Evolutionary conservation across 2,329 filamentous ascomycete genomes (phyloP), one percentile per base, ranked within the genome.

Genomic region (Microdochium trichocladiopsis): DNA sequence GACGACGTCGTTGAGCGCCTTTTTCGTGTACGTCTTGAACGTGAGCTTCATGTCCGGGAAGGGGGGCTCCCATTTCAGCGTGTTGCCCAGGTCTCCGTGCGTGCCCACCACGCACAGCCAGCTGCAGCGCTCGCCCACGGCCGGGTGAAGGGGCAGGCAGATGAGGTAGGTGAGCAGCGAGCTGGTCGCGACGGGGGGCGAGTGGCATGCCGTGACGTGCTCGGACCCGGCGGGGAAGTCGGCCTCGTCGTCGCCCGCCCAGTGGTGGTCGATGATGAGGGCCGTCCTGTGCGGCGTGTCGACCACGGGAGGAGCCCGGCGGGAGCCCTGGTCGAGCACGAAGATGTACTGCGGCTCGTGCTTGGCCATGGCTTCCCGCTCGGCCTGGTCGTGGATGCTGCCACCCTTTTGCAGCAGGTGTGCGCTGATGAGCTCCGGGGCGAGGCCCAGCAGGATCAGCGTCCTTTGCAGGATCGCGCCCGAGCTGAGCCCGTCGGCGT

Each of bases 71-170:
- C 84, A 87, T 61, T 86, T 87, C 16, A 87, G 56, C 0, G 76
- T 76, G 37, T 78, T 85, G 14, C 84, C 84, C 0, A 88, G 70
- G 56, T 88, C 84, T 2, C 83, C 84, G 55, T 86, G 81, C 0
- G 84, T 87, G 9, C 85, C 85, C 56, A 87, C 74, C 2, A 76
- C 75, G 51, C 82, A 84, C 1, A 87, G 71, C 78, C 84, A 87
- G 37, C 75, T 78, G 57, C 80, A 83, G 4, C 69, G 65, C 2
- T 64, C 60, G 3, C 63, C 59, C 0, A 87, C 74, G 2, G 72
- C 67, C 1, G 72, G 68, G 57, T 86, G 75, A 1, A 88, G 69
- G 0, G 74, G 68, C 22, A 71, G 70, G 58, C 85, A 88, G 25
- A 88, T 78, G 49, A 80, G 71, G 59, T 86, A 87, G 0, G 82